Base-by-base conservation (phyloP, 2,329 filamentous ascomycete genomes). In the Hymenoscyphus albidus region DNA sequence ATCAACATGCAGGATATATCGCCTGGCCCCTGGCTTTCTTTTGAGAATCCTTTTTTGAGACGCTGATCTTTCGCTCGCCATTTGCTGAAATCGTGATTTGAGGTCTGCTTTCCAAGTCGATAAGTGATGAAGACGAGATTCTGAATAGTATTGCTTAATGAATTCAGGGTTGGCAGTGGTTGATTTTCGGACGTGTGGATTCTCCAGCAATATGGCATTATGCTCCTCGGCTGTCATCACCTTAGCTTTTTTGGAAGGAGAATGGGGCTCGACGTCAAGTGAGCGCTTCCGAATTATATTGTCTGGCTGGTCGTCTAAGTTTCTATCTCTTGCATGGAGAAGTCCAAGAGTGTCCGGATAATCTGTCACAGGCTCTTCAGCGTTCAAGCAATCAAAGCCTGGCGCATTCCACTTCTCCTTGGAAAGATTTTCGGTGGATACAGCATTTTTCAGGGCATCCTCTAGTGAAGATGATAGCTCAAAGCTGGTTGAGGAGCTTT, bases 91-190 rank as follows among this genome's bases (percentile, higher is more conserved):
- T 71, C 90, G 88, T 0, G 92, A 88, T 76, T 98, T 99, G 3
- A 99, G 79, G 65, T 96, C 91, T 1, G 94, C 91, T 80, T 98
- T 99, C 96, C 95, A 98, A 0, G 92, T 92, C 0, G 94, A 97
- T 0, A 99, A 80, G 74, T 99, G 95, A 76, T 99, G 96, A 22
- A 99, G 82, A 31, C 95, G 89, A 67, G 94, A 98, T 77, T 98
- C 93, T 4, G 92, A 90, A 74, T 98, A 99, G 74, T 92, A 99
- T 67, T 98, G 93, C 68, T 94, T 90, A 1, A 99, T 81, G 67
- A 99, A 99, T 42, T 95, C 88, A 0, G 96, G 95, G 70, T 99
- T 96, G 9, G 93, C 91, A 1, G 93, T 93, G 1, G 93, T 96
- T 0, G 93, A 93, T 73, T 96, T 95, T 65, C 92, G 86, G 71